Evolutionary conservation across 352 stramenopile species (phyloP).

Genomic region (Salisapilia sapeloensis): DNA sequence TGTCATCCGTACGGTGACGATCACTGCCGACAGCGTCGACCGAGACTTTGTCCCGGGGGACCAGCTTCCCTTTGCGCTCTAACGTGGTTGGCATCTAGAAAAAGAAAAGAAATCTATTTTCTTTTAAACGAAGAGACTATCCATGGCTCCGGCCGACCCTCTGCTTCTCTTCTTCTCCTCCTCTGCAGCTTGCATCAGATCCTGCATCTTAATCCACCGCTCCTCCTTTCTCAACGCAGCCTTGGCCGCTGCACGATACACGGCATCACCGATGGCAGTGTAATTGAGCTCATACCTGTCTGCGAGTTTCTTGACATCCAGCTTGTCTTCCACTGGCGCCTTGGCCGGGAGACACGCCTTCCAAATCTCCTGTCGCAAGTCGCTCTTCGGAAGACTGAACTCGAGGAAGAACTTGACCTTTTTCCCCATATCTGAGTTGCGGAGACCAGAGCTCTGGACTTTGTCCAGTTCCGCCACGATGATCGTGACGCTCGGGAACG

Average conservation of each 20-base stretch:
- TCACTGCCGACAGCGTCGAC: conserved; percentile 83
- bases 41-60: conserved; percentile 88
- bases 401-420: conserved; percentile 76
- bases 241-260: conserved; percentile 63
- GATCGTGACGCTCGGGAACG: conserved; percentile 64
- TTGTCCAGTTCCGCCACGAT: conserved; percentile 55
- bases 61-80: conserved; percentile 80
- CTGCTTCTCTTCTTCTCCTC: conserved; percentile 57
- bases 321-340: conserved; percentile 31
- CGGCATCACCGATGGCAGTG: conserved; percentile 62
- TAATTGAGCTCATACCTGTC: conserved; percentile 63
- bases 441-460: conserved; percentile 15
- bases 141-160: conserved; percentile 32
- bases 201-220: conserved; percentile 65
- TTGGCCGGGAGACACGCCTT: conserved; percentile 52
- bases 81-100: conserved; percentile 5
- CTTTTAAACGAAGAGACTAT: conserved; percentile 65
- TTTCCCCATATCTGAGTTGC: conserved; percentile 53
- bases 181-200: conserved; percentile 51
- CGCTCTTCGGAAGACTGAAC: conserved; percentile 59
- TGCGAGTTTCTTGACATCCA: conserved; percentile 54
- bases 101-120: conserved; percentile 1
- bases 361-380: conserved; percentile 59
- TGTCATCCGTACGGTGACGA: conserved; percentile 93
- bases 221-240: conserved; percentile 42